Conservation (phyloP, 495 filamentous ascomycete genomes). For the Neurospora tetrasperma region DNA sequence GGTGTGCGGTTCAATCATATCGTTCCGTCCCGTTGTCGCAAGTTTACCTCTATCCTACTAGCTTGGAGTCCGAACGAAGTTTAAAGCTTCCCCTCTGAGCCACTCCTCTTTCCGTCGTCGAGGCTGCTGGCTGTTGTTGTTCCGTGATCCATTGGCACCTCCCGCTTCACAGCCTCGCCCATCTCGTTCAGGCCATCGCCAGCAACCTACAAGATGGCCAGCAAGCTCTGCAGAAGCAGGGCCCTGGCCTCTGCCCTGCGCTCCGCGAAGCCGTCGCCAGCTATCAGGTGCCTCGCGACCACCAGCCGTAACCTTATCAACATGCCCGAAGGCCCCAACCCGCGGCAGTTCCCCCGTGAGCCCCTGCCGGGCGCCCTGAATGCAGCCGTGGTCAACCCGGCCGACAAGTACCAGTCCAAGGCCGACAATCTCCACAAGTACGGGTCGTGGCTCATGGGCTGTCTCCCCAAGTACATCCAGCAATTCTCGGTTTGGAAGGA, state of each 20-base stretch:
- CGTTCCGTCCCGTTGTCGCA: neutral
- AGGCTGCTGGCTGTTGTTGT: neutral
- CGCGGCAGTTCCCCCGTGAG: slow-evolving; percentile 51
- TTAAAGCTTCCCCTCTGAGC: neutral
- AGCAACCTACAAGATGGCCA: slow-evolving; percentile 46
- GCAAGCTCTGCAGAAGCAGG: slow-evolving; percentile 55
- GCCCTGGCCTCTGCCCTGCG: slow-evolving; percentile 50
- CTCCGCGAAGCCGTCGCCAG: slow-evolving; percentile 33
- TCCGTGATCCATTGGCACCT: neutral
- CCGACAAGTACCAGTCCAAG: slow-evolving; percentile 83
- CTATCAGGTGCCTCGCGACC: slow-evolving; percentile 44
- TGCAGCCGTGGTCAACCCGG: slow-evolving; percentile 77
- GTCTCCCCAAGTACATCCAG: slow-evolving; percentile 94
- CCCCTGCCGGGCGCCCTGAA: slow-evolving; percentile 44
- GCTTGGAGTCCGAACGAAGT: neutral
- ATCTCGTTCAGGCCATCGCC: slow-evolving; percentile 26
- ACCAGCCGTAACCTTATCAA: slow-evolving; percentile 33
- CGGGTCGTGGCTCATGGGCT: slow-evolving; percentile 92
- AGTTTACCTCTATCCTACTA: neutral
- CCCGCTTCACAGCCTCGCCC: neutral
- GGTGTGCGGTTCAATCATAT: neutral
- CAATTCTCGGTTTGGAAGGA: slow-evolving; percentile 99
- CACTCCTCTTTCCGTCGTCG: neutral
- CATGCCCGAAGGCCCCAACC: slow-evolving; percentile 53
- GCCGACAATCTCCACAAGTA: slow-evolving; percentile 81